Base-by-base conservation (phyloP, 257 asterid genomes). In the Thymus quinquecostatus region DNA sequence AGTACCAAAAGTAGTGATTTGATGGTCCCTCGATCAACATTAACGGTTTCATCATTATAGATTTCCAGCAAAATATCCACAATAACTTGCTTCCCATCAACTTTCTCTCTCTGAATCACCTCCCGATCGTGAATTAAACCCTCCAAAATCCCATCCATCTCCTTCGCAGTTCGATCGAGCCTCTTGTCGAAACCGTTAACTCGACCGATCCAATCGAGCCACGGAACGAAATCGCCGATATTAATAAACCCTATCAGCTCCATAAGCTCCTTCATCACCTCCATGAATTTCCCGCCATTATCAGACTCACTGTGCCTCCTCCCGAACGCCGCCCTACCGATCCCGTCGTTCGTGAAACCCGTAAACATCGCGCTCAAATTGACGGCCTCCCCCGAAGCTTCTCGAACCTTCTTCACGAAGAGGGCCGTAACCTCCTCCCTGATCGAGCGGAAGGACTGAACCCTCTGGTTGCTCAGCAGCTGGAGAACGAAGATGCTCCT, bases 381-480 rank as follows among this genome's bases (percentile, higher is more conserved):
- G 13, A 40, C 51, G 4, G 51, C 4, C 5, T 21, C 21, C 21
- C 8, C 51, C 0, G 51, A 38, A 38, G 50, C n/a, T 2, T 40
- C 34, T 38, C 11, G 12, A n/a, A 66, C 3, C 49, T 36, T 66
- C 58, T 50, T 66, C 61, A 66, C 33, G 5, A 50, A n/a, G 14
- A 49, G 71, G 47, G 48, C 49, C 12, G 71, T 14, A 33, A 49
- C 71, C 33, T 66, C 71, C 14, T 66, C 71, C 38, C 60, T 50
- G 9, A 66, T 66, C 6, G 71, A 1, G 14, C 61, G 30, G 30
- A 33, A 34, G 4, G 71, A 66, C 14, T 66, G 71, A 14, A 66
- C 71, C 49, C 49, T 66, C 14, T 66, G 38, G 14, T 21, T 61
- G 33, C 50, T 40, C 3, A 61, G 51, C 49, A 61, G 67, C 34